Percentiles rank a stretch among this genome's conserved stretches.
Conservation (phyloP, 2,329 filamentous ascomycete species). For the Exophiala lecanii-corni region DNA sequence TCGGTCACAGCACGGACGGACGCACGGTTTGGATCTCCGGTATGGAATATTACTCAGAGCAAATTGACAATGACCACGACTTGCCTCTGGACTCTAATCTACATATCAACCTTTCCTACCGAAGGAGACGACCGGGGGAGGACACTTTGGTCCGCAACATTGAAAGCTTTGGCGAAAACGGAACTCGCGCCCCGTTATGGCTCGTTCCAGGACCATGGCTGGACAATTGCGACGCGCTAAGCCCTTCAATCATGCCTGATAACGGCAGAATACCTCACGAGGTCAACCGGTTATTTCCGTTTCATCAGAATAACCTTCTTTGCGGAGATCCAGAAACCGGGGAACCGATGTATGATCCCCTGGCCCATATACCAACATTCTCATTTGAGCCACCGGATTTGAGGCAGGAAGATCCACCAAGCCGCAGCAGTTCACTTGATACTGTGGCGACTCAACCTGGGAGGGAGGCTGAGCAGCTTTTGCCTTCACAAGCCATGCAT, state of each 20-base stretch:
- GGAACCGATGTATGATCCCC: background rate
- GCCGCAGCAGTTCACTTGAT: background rate
- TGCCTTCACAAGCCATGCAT: background rate
- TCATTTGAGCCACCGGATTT: background rate
- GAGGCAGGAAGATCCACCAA: background rate
- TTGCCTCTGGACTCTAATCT: slow-evolving; percentile 5
- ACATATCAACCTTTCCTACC: slow-evolving; percentile 7
- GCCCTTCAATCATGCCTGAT: background rate
- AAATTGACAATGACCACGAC: slow-evolving; percentile 9
- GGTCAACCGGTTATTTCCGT: background rate
- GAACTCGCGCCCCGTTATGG: slow-evolving; percentile 3
- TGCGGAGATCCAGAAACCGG: background rate
- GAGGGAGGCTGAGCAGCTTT: background rate
- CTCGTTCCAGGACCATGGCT: slow-evolving; percentile 1
- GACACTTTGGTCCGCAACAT: background rate
- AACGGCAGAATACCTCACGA: background rate
- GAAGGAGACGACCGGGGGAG: background rate
- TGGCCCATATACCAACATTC: background rate
- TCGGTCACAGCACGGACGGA: background rate
- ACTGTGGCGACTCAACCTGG: background rate
- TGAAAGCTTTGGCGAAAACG: background rate
- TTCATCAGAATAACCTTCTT: background rate
- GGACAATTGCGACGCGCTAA: background rate
- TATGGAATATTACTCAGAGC: background rate
- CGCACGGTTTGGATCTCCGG: background rate